Conservation (phyloP, 2,329 filamentous ascomycete genomes). For the Dryadomyces quercivorus region DNA sequence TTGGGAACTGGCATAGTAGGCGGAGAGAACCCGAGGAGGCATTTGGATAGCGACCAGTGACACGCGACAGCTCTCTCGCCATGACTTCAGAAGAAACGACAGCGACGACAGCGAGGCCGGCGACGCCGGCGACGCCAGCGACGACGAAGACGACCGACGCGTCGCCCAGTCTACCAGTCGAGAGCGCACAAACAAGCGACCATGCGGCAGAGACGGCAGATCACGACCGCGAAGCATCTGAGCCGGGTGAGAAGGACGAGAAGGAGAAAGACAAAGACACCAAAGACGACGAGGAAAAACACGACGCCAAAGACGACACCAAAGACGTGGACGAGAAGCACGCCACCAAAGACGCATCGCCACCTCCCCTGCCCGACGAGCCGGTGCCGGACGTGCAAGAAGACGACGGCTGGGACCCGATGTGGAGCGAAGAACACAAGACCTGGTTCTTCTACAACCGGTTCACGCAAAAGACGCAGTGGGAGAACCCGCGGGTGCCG, state of each 20-base stretch:
- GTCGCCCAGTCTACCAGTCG: too few relatives aligned
- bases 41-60: background rate
- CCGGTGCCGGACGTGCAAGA: constrained; percentile 33
- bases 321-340: background rate
- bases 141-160: background rate
- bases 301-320: background rate
- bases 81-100: background rate
- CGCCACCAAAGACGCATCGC: background rate
- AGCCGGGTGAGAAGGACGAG: too few relatives aligned
- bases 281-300: background rate
- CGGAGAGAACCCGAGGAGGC: background rate
- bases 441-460: constrained; percentile 78
- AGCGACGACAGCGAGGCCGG: too few relatives aligned
- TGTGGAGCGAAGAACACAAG: constrained; percentile 57
- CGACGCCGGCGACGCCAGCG: too few relatives aligned
- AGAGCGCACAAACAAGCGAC: too few relatives aligned
- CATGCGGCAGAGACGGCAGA: background rate
- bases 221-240: background rate
- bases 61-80: background rate
- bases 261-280: too few relatives aligned
- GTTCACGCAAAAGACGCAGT: constrained; percentile 61
- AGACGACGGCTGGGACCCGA: constrained; percentile 65
- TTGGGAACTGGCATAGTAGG: background rate
- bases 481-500: constrained; percentile 72
- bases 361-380: constrained; percentile 28